These are phyloP conservation scores for Pinus albicaulis DNA, from an alignment of 75 land plant genomes.

Conservation along the genomic window DNA sequence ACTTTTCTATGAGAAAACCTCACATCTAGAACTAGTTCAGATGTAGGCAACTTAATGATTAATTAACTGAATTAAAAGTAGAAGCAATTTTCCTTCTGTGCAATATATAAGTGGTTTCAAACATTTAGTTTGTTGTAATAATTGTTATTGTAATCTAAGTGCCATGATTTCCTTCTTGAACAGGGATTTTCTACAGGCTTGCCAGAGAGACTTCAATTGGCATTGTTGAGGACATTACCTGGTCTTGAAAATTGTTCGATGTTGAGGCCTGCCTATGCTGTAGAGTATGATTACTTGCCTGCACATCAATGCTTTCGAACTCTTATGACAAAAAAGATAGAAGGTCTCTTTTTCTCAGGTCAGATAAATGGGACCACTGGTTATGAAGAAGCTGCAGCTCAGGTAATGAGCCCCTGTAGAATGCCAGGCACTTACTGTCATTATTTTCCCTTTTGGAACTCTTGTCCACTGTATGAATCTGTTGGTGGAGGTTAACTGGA, in stretches of 20 bases:
- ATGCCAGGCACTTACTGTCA: neutral
- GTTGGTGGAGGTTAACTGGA: neutral
- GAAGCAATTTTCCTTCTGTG: neutral
- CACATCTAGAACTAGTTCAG: neutral
- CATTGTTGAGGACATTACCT: constrained; percentile 87
- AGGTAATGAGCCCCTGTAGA: constrained; percentile 37
- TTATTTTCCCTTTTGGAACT: neutral
- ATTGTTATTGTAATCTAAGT: neutral
- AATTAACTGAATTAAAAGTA: neutral
- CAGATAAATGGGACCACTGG: constrained; percentile 99
- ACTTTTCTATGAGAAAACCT: neutral
- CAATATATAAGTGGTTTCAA: neutral
- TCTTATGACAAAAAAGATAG: constrained; percentile 91
- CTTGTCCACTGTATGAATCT: neutral
- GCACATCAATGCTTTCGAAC: constrained; percentile 89
- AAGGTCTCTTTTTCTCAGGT: constrained; percentile 95
- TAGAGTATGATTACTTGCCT: constrained; percentile 95
- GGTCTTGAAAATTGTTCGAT: constrained; percentile 92
- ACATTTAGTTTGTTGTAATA: neutral
- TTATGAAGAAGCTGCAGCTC: constrained; percentile 99
- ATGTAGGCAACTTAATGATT: neutral
- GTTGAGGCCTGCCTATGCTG: constrained; percentile 99
- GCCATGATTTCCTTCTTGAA: constrained; percentile 5
- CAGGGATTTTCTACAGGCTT: constrained; percentile 98
- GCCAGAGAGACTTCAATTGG: constrained; percentile 87